A percentile compares a stretch with the other conserved stretches of the same genome.
Conservation (phyloP, 306 rosid genomes). For the Echinosophora koreensis region DNA sequence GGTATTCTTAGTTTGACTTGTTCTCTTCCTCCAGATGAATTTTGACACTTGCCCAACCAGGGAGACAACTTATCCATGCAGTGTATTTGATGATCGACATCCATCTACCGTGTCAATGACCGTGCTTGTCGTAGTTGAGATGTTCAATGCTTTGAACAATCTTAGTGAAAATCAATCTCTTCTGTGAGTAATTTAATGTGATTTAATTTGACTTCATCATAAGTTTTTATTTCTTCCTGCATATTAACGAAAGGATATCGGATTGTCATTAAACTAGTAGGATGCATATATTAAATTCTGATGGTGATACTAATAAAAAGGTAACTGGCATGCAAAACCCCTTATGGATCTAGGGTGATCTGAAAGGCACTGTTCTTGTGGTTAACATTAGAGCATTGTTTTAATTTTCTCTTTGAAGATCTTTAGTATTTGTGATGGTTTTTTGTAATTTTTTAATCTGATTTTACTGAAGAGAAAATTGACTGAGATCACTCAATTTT, state of each 20-base stretch:
- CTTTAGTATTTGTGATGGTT: not conserved
- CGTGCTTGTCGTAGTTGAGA: constrained; percentile 97
- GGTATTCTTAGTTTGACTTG: constrained; percentile 29
- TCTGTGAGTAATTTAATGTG: constrained; percentile 67
- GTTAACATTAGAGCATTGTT: not conserved
- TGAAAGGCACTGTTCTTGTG: not conserved
- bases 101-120: constrained; percentile 99
- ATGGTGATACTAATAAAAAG: not conserved
- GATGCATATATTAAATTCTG: not conserved
- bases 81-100: constrained; percentile 91
- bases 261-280: constrained; percentile 21
- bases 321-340: constrained; percentile 15
- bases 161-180: constrained; percentile 99
- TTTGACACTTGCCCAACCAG: constrained; percentile 85
- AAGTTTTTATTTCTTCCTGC: constrained; percentile 23
- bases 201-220: constrained; percentile 32
- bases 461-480: no score
- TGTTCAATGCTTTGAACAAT: constrained; percentile 98
- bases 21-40: constrained; percentile 70
- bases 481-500: no score
- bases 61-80: constrained; percentile 93
- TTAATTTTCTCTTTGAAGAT: no score
- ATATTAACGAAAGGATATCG: constrained; percentile 27
- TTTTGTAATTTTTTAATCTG: no score
- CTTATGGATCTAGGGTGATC: not conserved